phyloP scores from a whole-genome alignment of 2,329 filamentous ascomycete species.

The Ophiostoma ulmi region DNA sequence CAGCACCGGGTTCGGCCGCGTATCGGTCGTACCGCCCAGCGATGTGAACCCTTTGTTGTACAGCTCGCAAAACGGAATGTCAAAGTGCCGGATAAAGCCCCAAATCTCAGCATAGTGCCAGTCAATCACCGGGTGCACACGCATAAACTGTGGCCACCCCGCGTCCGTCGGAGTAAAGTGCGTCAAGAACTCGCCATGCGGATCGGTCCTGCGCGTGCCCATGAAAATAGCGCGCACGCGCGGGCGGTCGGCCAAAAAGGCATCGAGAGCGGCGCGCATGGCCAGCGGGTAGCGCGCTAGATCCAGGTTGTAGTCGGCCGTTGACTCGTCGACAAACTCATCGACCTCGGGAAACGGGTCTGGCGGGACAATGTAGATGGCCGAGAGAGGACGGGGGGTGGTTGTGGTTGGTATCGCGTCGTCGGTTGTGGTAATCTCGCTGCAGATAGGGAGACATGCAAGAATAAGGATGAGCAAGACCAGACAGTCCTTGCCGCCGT shows the following conservation, averaged over 20 bases:
- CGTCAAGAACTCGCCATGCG: constrained; percentile 71
- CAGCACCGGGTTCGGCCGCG: constrained; percentile 78
- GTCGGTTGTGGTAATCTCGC: constrained; percentile 18
- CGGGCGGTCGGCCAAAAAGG: constrained; percentile 64
- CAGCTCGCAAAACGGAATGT: constrained; percentile 76
- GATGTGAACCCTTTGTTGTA: constrained; percentile 68
- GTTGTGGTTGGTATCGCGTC: constrained; percentile 4
- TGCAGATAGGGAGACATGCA: constrained; percentile 46
- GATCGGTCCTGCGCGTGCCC: constrained; percentile 84
- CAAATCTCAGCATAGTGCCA: constrained; percentile 97
- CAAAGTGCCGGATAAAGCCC: constrained; percentile 75
- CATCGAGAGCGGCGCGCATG: constrained; percentile 75
- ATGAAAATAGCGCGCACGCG: constrained; percentile 75
- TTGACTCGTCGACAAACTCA: constrained; percentile 67
- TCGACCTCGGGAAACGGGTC: constrained; percentile 85
- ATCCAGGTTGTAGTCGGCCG: constrained; percentile 65
- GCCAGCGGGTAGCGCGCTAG: constrained; percentile 68
- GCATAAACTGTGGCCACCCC: constrained; percentile 88
- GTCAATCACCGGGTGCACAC: constrained; percentile 91
- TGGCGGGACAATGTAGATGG: constrained; percentile 81
- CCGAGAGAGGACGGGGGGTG: constrained; percentile 38
- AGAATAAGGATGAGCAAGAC: constrained; percentile 86
- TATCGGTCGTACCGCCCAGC: constrained; percentile 85
- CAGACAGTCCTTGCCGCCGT: constrained; percentile 96
- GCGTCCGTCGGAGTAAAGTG: constrained; percentile 84